A percentile compares a stretch with the other conserved stretches of the same genome.
Evolutionary conservation across 371 early-diverging fungal species (phyloP).

Genomic region (Sporodiniella umbellata): DNA sequence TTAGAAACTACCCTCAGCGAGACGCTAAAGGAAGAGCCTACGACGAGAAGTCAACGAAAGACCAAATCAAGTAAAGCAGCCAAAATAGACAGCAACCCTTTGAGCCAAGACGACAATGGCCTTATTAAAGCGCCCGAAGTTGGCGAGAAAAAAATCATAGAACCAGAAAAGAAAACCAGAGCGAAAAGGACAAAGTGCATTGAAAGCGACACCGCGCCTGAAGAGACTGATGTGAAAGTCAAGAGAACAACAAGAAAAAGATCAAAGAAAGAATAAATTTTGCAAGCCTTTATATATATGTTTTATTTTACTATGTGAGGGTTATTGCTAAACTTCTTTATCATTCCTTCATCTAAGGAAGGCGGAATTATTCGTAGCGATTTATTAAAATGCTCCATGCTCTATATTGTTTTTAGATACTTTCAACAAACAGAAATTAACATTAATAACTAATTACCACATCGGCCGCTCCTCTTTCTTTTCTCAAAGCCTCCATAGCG

Average conservation of each 20-base stretch:
- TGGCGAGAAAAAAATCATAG: background rate
- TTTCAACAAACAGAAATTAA: too few species aligned
- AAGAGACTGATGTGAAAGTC: background rate
- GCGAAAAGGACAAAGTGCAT: background rate
- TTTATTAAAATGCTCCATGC: slow-evolving; percentile 13
- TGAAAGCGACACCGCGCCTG: background rate
- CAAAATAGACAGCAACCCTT: too few species aligned
- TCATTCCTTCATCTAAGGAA: slow-evolving; percentile 12
- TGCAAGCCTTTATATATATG: background rate
- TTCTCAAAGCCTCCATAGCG: slow-evolving; percentile 78
- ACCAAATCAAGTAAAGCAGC: too few species aligned
- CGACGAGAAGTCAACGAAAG: too few species aligned
- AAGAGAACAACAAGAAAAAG: slow-evolving; percentile 1
- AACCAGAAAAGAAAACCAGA: background rate
- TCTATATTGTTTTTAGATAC: too few species aligned
- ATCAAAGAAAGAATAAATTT: background rate
- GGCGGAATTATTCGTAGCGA: slow-evolving; percentile 17
- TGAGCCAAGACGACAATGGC: too few species aligned
- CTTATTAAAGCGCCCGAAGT: background rate
- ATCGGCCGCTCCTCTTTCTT: slow-evolving; percentile 29
- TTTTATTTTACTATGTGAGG: slow-evolving; percentile 7
- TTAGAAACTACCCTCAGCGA: too few species aligned
- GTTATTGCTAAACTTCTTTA: slow-evolving; percentile 16
- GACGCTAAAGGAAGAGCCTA: too few species aligned
- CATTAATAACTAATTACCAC: slow-evolving; percentile 37